Evolutionary conservation across 306 rosid genomes (phyloP).

Genomic region (Vicia faba): DNA sequence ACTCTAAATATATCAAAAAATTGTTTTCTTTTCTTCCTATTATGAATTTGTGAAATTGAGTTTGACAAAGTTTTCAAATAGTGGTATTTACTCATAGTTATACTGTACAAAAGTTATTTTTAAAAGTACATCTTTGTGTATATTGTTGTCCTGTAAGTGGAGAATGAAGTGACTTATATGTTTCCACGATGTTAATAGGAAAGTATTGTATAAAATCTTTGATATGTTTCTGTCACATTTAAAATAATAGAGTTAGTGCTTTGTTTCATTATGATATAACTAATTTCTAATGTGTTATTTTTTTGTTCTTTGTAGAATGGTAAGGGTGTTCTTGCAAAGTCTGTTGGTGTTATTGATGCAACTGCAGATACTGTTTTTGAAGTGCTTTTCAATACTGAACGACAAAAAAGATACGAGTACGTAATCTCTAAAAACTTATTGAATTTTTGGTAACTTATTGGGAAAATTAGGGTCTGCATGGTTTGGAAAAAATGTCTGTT

Average conservation of each 20-base stretch:
- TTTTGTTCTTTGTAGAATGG: conserved; percentile 65
- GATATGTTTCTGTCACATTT: conserved; percentile 13
- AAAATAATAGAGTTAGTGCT: conserved; percentile 14
- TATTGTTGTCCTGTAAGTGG: conserved; percentile 14
- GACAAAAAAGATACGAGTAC: conserved; percentile 82
- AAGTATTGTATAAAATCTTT: background rate
- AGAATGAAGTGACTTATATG: conserved; percentile 17
- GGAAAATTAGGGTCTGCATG: conserved; percentile 1
- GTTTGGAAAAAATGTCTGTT: background rate
- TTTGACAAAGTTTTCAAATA: conserved; percentile 7
- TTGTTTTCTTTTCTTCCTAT: conserved; percentile 2
- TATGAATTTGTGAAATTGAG: background rate
- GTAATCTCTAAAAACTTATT: conserved; percentile 35
- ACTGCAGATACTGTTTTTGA: conserved; percentile 90
- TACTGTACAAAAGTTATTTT: background rate
- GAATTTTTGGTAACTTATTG: conserved; percentile 20
- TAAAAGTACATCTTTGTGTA: conserved; percentile 3
- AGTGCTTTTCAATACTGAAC: conserved; percentile 68
- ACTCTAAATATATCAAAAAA: background rate
- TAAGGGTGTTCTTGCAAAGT: conserved; percentile 81
- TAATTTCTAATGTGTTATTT: conserved; percentile 31
- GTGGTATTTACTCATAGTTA: background rate
- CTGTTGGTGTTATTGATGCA: conserved; percentile 86
- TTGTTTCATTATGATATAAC: conserved; percentile 31
- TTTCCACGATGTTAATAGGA: conserved; percentile 7